These are phyloP conservation scores for Torulaspora pretoriensis DNA, from an alignment of 1,139 yeast species.

Conservation along the genomic window DNA sequence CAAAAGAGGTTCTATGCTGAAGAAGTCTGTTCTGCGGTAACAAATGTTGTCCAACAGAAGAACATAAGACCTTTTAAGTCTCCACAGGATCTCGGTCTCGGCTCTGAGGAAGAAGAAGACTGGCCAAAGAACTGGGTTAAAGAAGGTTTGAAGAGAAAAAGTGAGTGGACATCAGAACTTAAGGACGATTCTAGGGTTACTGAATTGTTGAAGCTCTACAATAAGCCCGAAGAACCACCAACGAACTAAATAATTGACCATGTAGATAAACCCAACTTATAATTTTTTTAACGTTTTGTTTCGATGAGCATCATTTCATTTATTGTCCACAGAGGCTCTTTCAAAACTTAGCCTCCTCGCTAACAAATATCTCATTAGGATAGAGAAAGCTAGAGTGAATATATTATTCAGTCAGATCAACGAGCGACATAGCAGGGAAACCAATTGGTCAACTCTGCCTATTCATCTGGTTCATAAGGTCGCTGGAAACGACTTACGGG, in stretches of 20 bases:
- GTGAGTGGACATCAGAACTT: conserved; percentile 87
- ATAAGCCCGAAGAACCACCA: conserved; percentile 4
- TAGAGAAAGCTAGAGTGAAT: too few species aligned
- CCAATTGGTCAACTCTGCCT: too few species aligned
- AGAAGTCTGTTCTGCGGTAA: conserved; percentile 59
- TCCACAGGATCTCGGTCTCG: conserved; percentile 50
- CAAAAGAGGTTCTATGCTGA: conserved; percentile 68
- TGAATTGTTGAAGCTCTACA: conserved; percentile 11
- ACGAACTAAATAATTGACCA: background rate
- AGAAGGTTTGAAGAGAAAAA: conserved; percentile 60
- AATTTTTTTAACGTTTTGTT: conserved; percentile 6
- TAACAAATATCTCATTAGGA: too few species aligned
- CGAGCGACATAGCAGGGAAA: too few species aligned
- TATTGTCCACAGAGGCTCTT: too few species aligned
- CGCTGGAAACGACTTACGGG: background rate
- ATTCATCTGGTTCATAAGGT: background rate
- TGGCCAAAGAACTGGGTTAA: conserved; percentile 91
- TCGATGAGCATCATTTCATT: background rate
- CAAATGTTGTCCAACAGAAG: conserved; percentile 52
- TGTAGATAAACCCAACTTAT: conserved; percentile 5
- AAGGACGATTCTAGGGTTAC: conserved; percentile 62
- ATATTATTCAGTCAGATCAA: too few species aligned
- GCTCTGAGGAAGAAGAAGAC: conserved; percentile 69
- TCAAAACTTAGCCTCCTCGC: too few species aligned
- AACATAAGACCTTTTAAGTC: conserved; percentile 52